Conservation (phyloP, 2,329 filamentous ascomycete genomes). For the Plectosphaerella cucumerina region DNA sequence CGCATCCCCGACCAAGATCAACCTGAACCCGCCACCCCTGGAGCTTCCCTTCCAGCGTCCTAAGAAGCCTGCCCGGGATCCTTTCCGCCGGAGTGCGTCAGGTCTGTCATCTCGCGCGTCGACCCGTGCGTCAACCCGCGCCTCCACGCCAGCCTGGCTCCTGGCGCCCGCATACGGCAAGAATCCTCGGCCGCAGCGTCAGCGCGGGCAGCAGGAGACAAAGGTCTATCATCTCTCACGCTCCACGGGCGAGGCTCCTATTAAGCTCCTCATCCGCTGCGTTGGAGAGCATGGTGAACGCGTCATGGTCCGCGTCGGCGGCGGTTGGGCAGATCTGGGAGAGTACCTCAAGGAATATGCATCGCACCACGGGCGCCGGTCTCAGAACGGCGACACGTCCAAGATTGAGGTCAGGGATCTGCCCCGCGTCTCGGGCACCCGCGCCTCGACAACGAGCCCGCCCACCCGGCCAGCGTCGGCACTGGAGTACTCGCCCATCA, state of each 20-base stretch:
- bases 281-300: slow-evolving; percentile 88
- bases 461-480: slow-evolving; percentile 28
- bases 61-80: slow-evolving; percentile 37
- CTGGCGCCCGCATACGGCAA: slow-evolving; percentile 58
- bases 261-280: slow-evolving; percentile 90
- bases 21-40: slow-evolving; percentile 56
- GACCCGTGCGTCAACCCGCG: slow-evolving; percentile 34
- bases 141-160: slow-evolving; percentile 63
- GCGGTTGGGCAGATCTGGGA: slow-evolving; percentile 95
- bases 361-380: slow-evolving; percentile 79
- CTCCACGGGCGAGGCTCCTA: slow-evolving; percentile 77
- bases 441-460: slow-evolving; percentile 25
- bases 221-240: slow-evolving; percentile 89
- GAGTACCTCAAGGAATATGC: slow-evolving; percentile 95
- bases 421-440: slow-evolving; percentile 20
- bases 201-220: slow-evolving; percentile 65
- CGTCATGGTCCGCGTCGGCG: slow-evolving; percentile 96
- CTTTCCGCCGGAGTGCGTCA: slow-evolving; percentile 42
- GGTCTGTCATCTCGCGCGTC: slow-evolving; percentile 38
- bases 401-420: slow-evolving; percentile 57
- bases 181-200: slow-evolving; percentile 41
- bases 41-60: slow-evolving; percentile 49
- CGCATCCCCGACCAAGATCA: slow-evolving; percentile 40
- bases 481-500: slow-evolving; percentile 35
- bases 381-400: slow-evolving; percentile 38